A percentile compares a stretch with the other conserved stretches of the same genome.
These are phyloP conservation scores for Cordyceps militaris DNA, from an alignment of 2,329 filamentous ascomycete species.

Conservation along the genomic window DNA sequence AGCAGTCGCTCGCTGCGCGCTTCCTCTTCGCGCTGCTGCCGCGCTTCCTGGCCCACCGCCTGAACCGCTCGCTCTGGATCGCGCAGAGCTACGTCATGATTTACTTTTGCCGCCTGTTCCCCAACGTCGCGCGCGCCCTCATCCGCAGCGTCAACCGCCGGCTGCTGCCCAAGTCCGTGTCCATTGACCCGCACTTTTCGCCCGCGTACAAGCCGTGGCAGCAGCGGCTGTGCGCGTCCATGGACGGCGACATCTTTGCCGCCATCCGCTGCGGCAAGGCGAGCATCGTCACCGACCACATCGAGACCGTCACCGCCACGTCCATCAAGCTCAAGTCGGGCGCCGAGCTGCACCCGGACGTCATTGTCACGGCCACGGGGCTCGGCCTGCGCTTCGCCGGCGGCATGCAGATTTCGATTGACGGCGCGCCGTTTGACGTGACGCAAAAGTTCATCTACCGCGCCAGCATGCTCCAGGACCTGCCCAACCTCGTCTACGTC, in stretches of 20 bases:
- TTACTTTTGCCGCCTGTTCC: constrained; percentile 44
- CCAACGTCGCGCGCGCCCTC: constrained; percentile 35
- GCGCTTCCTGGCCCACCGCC: constrained; percentile 33
- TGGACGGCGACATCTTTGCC: constrained; percentile 40
- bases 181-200: constrained; percentile 46
- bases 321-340: constrained; percentile 39
- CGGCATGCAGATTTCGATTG: constrained; percentile 41
- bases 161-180: constrained; percentile 41
- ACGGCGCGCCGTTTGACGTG: constrained; percentile 39
- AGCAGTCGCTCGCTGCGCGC: constrained; percentile 28
- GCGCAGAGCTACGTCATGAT: constrained; percentile 34
- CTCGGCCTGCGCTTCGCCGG: constrained; percentile 50
- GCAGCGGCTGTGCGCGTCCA: constrained; percentile 59
- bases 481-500: constrained; percentile 53
- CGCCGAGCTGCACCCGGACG: constrained; percentile 45
- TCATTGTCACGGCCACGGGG: constrained; percentile 60
- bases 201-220: constrained; percentile 55
- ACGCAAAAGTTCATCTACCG: constrained; percentile 49
- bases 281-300: constrained; percentile 38
- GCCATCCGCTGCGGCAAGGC: constrained; percentile 32
- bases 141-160: constrained; percentile 34
- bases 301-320: constrained; percentile 37
- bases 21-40: constrained; percentile 35
- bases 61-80: constrained; percentile 41
- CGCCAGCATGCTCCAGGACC: constrained; percentile 51